Evolutionary conservation across 2,329 filamentous ascomycete genomes (phyloP).

Genomic region (Didymella segeticola): DNA sequence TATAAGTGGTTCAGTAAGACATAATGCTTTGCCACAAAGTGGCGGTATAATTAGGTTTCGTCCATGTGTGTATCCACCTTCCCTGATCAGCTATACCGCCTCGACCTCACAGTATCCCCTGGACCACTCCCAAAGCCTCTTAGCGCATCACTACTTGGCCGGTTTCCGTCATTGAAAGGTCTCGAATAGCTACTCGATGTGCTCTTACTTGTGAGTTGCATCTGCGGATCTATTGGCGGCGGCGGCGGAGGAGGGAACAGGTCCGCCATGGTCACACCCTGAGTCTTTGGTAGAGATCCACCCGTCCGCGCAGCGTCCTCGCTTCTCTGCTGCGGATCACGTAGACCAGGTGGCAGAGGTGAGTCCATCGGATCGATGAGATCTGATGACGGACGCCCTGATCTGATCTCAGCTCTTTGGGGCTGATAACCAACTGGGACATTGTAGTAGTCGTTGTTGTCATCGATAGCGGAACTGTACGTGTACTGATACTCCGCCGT

Average conservation of each 20-base stretch:
- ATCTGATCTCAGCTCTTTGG: not conserved
- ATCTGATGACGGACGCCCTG: constrained; percentile 21
- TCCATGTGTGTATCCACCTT: too few relatives aligned
- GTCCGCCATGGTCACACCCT: constrained; percentile 19
- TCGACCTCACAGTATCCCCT: not conserved
- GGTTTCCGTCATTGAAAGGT: constrained; percentile 7
- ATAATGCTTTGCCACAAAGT: not conserved
- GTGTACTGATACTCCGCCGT: constrained; percentile 13
- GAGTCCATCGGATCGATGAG: constrained; percentile 14
- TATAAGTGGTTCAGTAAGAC: not conserved
- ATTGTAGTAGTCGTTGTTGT: constrained; percentile 14
- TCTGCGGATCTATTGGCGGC: constrained; percentile 2
- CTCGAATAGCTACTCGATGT: constrained; percentile 11
- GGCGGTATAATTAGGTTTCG: not conserved
- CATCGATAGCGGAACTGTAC: constrained; percentile 14
- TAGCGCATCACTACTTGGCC: constrained; percentile 1
- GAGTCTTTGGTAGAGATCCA: constrained; percentile 14
- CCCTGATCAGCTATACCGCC: not conserved
- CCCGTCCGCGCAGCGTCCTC: not conserved
- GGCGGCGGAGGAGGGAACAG: constrained; percentile 23
- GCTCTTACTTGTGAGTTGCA: constrained; percentile 5
- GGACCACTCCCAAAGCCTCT: not conserved
- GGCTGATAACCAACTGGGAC: constrained; percentile 21
- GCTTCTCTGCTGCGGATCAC: not conserved
- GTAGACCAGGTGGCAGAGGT: not conserved